Evolutionary conservation across 2,329 filamentous ascomycete species (phyloP).

Genomic region (Fusarium euwallaceae): DNA sequence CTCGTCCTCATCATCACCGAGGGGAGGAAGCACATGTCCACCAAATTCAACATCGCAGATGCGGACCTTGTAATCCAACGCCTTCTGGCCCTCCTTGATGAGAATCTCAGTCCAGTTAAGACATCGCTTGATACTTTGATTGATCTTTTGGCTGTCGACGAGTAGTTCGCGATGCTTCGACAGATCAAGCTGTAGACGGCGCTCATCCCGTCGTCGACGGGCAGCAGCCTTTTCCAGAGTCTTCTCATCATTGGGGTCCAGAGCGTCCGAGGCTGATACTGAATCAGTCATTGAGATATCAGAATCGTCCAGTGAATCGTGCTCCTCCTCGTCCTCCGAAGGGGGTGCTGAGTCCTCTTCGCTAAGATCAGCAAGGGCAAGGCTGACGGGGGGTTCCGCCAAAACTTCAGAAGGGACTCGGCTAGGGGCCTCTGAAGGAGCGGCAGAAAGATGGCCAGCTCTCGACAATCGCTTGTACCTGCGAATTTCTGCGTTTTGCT

Average conservation of each 20-base stretch:
- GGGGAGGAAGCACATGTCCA: constrained; percentile 78
- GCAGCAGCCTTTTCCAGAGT: constrained; percentile 44
- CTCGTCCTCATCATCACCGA: constrained; percentile 65
- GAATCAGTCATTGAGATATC: constrained; percentile 60
- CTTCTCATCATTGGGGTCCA: constrained; percentile 55
- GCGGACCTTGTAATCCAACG: constrained; percentile 84
- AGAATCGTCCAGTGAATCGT: constrained; percentile 67
- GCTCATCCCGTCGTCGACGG: constrained; percentile 81
- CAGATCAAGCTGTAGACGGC: constrained; percentile 85
- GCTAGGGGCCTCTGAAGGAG: constrained; percentile 63
- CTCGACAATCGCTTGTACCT: constrained; percentile 88
- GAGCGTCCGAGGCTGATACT: constrained; percentile 48
- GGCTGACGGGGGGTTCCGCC: constrained; percentile 58
- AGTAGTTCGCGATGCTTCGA: constrained; percentile 90
- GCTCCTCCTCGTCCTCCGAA: constrained; percentile 58
- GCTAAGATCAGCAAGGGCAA: constrained; percentile 62
- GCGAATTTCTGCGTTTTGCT: constrained; percentile 89
- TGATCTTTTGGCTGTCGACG: constrained; percentile 93
- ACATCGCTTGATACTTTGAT: constrained; percentile 91
- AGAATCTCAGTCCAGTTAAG: constrained; percentile 90
- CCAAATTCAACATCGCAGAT: constrained; percentile 85
- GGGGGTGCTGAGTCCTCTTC: constrained; percentile 54
- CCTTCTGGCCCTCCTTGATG: constrained; percentile 89
- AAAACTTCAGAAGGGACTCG: constrained; percentile 59
- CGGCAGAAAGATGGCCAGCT: constrained; percentile 76